Conservation (phyloP, 805 yeast species). For the Starmera dryadoides region DNA sequence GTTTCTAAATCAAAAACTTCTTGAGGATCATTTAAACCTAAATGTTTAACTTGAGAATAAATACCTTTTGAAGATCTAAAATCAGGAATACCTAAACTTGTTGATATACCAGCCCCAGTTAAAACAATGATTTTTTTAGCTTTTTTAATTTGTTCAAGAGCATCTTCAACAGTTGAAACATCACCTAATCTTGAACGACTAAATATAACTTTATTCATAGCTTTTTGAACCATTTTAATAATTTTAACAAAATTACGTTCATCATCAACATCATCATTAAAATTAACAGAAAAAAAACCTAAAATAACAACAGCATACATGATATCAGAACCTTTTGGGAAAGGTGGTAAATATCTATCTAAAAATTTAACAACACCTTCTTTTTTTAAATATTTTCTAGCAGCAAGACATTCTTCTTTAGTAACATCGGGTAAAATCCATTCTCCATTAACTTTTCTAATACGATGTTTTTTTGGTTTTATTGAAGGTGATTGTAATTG, state of each 20-base stretch:
- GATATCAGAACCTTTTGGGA: slow-evolving; percentile 52
- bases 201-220: slow-evolving; percentile 53
- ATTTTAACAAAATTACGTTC: slow-evolving; percentile 38
- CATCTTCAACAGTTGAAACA: slow-evolving; percentile 53
- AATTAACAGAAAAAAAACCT: slow-evolving; percentile 40
- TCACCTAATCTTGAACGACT: slow-evolving; percentile 48
- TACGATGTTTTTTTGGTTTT: not conserved
- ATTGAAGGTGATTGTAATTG: not conserved
- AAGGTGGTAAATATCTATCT: slow-evolving; percentile 52
- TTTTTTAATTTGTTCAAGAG: slow-evolving; percentile 41
- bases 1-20: slow-evolving; percentile 73
- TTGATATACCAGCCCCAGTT: slow-evolving; percentile 92
- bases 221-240: slow-evolving; percentile 49
- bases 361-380: slow-evolving; percentile 57
- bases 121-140: slow-evolving; percentile 62
- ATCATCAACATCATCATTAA: slow-evolving; percentile 29
- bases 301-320: slow-evolving; percentile 48
- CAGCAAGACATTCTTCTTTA: slow-evolving; percentile 35
- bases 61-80: slow-evolving; percentile 86
- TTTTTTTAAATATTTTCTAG: slow-evolving; percentile 46
- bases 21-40: slow-evolving; percentile 82
- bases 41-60: slow-evolving; percentile 56
- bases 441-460: slow-evolving; percentile 22
- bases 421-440: slow-evolving; percentile 30
- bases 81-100: slow-evolving; percentile 87